A percentile compares a stretch with the other conserved stretches of the same genome.
These are phyloP conservation scores for Gloeopeniophorella convolvens DNA, from an alignment of 768 basidiomycete genomes.

Conservation along the genomic window DNA sequence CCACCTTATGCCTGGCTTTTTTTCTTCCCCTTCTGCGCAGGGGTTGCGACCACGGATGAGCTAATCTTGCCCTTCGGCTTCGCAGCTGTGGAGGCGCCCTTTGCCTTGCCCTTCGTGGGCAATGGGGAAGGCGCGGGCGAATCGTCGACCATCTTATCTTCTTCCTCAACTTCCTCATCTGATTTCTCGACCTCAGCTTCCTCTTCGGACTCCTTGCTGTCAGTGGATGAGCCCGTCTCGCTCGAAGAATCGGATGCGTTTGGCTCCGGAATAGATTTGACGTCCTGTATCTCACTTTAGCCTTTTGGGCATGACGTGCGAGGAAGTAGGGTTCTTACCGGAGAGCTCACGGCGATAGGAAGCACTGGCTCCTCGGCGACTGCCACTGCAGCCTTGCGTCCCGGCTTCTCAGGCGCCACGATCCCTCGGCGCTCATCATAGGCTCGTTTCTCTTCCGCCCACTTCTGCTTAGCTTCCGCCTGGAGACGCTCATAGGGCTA, in stretches of 20 bases:
- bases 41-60: background rate
- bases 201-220: slow-evolving; percentile 1
- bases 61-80: slow-evolving; percentile 11
- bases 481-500: slow-evolving; percentile 52
- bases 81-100: slow-evolving; percentile 3
- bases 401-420: slow-evolving; percentile 8
- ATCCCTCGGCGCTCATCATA: slow-evolving; percentile 49
- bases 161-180: slow-evolving; percentile 32
- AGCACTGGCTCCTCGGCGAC: slow-evolving; percentile 7
- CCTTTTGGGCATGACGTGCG: background rate
- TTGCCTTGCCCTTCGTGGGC: slow-evolving; percentile 25
- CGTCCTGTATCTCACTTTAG: slow-evolving; percentile 4
- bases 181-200: slow-evolving; percentile 20
- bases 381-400: background rate
- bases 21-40: slow-evolving; percentile 37
- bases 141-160: slow-evolving; percentile 29
- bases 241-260: slow-evolving; percentile 11
- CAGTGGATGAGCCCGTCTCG: slow-evolving; percentile 10
- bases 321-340: background rate
- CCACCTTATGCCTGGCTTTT: slow-evolving; percentile 34
- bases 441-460: slow-evolving; percentile 54
- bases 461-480: slow-evolving; percentile 54
- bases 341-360: background rate
- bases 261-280: slow-evolving; percentile 2
- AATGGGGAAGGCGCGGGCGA: slow-evolving; percentile 23